Conservation (phyloP, 345 rosid species). For the Laguncularia racemosa region DNA sequence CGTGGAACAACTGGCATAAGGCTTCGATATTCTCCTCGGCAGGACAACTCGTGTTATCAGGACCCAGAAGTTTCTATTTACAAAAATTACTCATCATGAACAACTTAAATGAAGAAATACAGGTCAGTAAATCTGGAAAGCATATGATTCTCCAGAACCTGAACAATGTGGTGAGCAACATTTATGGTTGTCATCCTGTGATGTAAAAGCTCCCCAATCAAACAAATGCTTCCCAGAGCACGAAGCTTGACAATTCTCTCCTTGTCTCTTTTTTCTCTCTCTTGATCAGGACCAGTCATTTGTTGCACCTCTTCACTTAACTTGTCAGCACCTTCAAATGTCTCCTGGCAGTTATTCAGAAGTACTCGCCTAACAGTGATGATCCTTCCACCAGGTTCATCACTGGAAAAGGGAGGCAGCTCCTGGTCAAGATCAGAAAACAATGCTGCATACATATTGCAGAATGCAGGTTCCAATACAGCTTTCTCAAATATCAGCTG, state of each 20-base stretch:
- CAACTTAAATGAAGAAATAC: slow-evolving; percentile 1
- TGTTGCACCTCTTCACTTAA: slow-evolving; percentile 65
- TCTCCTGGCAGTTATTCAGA: slow-evolving; percentile 81
- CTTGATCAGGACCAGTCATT: slow-evolving; percentile 68
- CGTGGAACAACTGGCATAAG: slow-evolving; percentile 65
- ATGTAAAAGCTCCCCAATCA: slow-evolving; percentile 88
- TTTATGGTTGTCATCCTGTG: slow-evolving; percentile 81
- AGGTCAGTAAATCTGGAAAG: not conserved
- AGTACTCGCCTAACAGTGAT: slow-evolving; percentile 76
- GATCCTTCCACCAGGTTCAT: slow-evolving; percentile 62
- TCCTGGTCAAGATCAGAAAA: slow-evolving; percentile 66
- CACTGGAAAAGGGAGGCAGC: slow-evolving; percentile 74
- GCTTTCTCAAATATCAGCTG: slow-evolving; percentile 79
- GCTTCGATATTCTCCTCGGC: slow-evolving; percentile 95
- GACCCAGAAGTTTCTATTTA: slow-evolving; percentile 70
- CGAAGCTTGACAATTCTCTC: slow-evolving; percentile 67
- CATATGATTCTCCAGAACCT: slow-evolving; percentile 24
- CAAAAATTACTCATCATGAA: slow-evolving; percentile 6
- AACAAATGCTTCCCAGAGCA: slow-evolving; percentile 72
- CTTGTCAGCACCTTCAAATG: slow-evolving; percentile 75
- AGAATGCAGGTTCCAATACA: slow-evolving; percentile 75
- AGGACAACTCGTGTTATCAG: slow-evolving; percentile 54
- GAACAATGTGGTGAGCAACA: slow-evolving; percentile 79
- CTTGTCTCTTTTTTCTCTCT: slow-evolving; percentile 54
- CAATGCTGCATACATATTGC: slow-evolving; percentile 66